Evolutionary conservation across 176 grass and related monocot species (phyloP), one percentile per base, ranked within the genome.

Genomic region (Calamus simplicifolius): DNA sequence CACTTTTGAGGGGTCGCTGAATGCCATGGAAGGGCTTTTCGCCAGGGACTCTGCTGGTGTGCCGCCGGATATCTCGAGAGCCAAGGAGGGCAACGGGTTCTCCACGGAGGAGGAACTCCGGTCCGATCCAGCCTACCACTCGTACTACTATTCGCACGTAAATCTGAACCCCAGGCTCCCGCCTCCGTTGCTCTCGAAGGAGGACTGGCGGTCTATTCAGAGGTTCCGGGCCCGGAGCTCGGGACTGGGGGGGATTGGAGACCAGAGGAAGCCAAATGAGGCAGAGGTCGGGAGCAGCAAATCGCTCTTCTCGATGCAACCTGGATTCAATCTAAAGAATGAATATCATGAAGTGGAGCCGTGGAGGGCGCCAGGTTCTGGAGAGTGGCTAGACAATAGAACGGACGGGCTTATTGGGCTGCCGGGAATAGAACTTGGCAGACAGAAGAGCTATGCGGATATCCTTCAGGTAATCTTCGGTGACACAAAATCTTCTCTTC

Each of bases 131-230:
- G 89, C 71, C 16, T 89, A 82, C 76, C 69, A 77, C 56, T 70
- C 71, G 48, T 91, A 86, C 66, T 82, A 79, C 72, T 79, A 85
- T 78, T 77, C 85, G 61, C 77, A 82, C 75, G 85, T 73, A 50
- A 80, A 82, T 77, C 69, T 85, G 59, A 89, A 95, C 81, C 89
- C 85, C 35, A 76, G 85, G 56, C 80, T 95, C 29, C 81, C 75
- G 54, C 89, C 71, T 59, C 89, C 78, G 31, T 75, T 62, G 18
- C 79, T 85, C 6, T 89, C 81, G 28, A 89, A 88, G 65, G 79
- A 89, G 73, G 81, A 85, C 28, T 74, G 85, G 89, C 81, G 78
- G 4, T 89, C 72, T 10, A 62, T 56, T 18, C 81, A 82, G 61
- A 62, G 78, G 25, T 68, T 77, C 55, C 69, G 75, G 51, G 50